These are phyloP conservation scores for Novymonas esmeraldas DNA, from an alignment of 208 protist species.

Conservation along the genomic window DNA sequence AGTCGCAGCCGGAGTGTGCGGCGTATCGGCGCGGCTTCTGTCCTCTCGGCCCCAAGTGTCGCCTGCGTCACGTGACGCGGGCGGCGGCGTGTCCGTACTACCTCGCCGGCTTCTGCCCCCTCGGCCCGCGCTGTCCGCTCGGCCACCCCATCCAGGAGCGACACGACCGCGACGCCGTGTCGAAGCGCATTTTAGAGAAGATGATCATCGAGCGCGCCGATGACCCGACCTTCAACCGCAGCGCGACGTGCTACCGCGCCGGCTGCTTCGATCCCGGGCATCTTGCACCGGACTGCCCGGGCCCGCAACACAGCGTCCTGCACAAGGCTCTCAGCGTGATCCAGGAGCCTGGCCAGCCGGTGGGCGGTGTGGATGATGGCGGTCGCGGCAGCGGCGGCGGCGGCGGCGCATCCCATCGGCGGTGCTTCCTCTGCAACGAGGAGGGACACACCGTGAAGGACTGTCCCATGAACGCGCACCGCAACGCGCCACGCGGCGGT, in stretches of 20 bases:
- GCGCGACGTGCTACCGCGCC: conserved; percentile 73
- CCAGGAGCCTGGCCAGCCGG: conserved; percentile 76
- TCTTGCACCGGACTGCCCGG: conserved; percentile 80
- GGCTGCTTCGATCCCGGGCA: conserved; percentile 90
- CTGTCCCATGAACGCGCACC: conserved; percentile 74
- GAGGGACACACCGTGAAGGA: conserved; percentile 77
- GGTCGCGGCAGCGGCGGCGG: conserved; percentile 30
- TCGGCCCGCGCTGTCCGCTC: conserved; percentile 93
- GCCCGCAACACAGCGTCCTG: conserved; percentile 66
- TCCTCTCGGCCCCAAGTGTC: conserved; percentile 86
- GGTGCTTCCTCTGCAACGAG: conserved; percentile 83
- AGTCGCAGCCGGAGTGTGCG: conserved; percentile 85
- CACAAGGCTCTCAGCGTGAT: conserved; percentile 58
- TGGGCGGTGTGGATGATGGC: conserved; percentile 49
- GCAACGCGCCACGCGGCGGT: conserved; percentile 19
- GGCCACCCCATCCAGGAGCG: conserved; percentile 91
- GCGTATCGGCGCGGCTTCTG: conserved; percentile 93
- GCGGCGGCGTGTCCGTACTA: conserved; percentile 89
- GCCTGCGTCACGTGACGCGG: conserved; percentile 84
- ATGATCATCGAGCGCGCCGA: conserved; percentile 72
- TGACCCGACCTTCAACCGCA: conserved; percentile 76
- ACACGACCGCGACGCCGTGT: conserved; percentile 77
- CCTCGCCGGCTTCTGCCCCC: conserved; percentile 95
- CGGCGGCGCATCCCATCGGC: conserved; percentile 28
- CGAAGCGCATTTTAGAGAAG: conserved; percentile 58